A percentile compares a stretch with the other conserved stretches of the same genome.
Conservation (phyloP, 345 rosid genomes). For the Adansonia digitata region DNA sequence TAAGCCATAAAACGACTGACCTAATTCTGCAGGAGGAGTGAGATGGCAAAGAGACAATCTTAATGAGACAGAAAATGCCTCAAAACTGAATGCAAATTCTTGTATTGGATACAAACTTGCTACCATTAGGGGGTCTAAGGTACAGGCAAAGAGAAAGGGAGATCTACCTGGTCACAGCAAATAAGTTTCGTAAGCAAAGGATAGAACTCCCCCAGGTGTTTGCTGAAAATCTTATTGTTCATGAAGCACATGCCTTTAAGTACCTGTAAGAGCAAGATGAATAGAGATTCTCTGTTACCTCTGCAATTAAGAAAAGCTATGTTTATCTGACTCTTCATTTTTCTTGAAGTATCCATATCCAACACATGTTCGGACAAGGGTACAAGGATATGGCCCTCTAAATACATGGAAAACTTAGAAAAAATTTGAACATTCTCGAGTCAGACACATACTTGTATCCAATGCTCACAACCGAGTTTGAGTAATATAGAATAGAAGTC, state of each 20-base stretch:
- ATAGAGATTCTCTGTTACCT: background rate
- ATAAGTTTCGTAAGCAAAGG: conserved; percentile 85
- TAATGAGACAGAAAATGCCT: background rate
- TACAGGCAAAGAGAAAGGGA: background rate
- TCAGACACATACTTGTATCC: too few relatives aligned
- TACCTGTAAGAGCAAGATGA: conserved; percentile 47
- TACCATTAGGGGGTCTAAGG: background rate
- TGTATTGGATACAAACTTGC: background rate
- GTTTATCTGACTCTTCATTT: too few relatives aligned
- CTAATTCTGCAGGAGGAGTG: background rate
- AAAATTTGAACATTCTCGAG: too few relatives aligned
- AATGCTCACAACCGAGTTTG: too few relatives aligned
- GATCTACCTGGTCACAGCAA: conserved; percentile 85
- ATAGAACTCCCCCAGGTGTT: conserved; percentile 81
- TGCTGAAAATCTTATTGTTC: conserved; percentile 70
- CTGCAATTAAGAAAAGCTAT: too few relatives aligned
- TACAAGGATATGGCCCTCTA: too few relatives aligned
- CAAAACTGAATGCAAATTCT: background rate
- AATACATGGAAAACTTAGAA: too few relatives aligned
- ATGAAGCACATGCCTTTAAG: conserved; percentile 90
- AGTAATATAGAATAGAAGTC: too few relatives aligned
- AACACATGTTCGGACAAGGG: too few relatives aligned
- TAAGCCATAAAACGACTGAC: background rate
- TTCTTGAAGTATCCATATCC: too few relatives aligned
- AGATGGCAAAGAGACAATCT: background rate